A percentile compares a stretch with the other conserved stretches of the same genome.
These are phyloP conservation scores for Pythium dissimile DNA, from an alignment of 352 stramenopile genomes.

Conservation along the genomic window DNA sequence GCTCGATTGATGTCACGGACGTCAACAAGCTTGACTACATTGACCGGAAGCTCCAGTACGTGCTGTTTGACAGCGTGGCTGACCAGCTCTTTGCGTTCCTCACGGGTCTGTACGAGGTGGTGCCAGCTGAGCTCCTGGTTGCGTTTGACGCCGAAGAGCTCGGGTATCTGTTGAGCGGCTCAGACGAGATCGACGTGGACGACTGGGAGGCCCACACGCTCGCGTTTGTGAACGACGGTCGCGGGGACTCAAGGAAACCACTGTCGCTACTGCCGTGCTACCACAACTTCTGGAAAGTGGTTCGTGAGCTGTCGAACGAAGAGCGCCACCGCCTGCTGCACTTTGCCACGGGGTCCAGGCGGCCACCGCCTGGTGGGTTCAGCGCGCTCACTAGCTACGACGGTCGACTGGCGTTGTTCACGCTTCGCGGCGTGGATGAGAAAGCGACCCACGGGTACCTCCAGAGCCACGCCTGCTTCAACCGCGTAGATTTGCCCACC, in stretches of 20 bases:
- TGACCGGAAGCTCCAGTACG: conserved; percentile 90
- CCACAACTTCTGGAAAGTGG: conserved; percentile 29
- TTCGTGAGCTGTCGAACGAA: conserved; percentile 42
- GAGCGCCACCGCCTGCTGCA: conserved; percentile 32
- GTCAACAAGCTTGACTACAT: conserved; percentile 94
- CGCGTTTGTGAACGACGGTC: not conserved
- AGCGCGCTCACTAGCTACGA: conserved; percentile 13
- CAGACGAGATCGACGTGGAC: conserved; percentile 87
- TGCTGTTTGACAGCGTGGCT: conserved; percentile 90
- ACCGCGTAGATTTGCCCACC: conserved; percentile 5
- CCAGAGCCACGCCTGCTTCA: conserved; percentile 30
- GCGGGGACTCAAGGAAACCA: not conserved
- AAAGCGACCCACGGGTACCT: conserved; percentile 30
- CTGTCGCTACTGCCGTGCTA: not conserved
- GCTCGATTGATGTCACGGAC: conserved; percentile 52
- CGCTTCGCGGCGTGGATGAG: conserved; percentile 9
- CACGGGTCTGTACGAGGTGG: conserved; percentile 94
- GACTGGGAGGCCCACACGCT: conserved; percentile 86
- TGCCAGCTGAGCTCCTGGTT: conserved; percentile 81
- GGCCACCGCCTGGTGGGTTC: conserved; percentile 8
- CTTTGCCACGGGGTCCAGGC: conserved; percentile 22
- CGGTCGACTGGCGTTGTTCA: conserved; percentile 3
- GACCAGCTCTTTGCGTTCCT: conserved; percentile 88
- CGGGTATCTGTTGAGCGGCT: conserved; percentile 87
- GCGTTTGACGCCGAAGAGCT: conserved; percentile 94